A percentile compares a stretch with the other conserved stretches of the same genome.
Conservation (phyloP, 2,329 filamentous ascomycete species). For the Trichoderma koningii region DNA sequence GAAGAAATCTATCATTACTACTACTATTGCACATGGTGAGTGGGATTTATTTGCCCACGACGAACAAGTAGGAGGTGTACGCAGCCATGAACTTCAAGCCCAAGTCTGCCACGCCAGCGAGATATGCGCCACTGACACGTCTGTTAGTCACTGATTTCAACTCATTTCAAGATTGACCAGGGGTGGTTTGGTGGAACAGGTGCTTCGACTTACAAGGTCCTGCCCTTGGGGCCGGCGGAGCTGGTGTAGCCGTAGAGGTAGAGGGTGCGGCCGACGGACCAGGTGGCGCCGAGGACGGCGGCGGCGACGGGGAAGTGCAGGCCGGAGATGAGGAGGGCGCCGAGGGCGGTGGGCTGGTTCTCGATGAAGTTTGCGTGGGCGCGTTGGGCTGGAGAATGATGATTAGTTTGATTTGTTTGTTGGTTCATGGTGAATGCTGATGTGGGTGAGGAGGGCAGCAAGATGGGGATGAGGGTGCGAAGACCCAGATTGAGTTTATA, state of each 20-base stretch:
- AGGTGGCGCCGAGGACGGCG: constrained; percentile 53
- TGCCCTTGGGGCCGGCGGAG: constrained; percentile 48
- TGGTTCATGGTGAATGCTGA: neutral
- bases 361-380: constrained; percentile 66
- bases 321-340: constrained; percentile 57
- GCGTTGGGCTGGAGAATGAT: constrained; percentile 51
- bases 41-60: constrained; percentile 36
- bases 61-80: constrained; percentile 46
- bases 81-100: constrained; percentile 48
- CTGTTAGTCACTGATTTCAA: neutral
- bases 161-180: no score
- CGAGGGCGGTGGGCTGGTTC: constrained; percentile 57
- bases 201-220: constrained; percentile 40
- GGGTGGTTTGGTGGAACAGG: no score
- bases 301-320: constrained; percentile 55
- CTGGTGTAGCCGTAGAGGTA: constrained; percentile 60
- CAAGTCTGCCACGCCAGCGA: constrained; percentile 42
- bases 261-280: constrained; percentile 54
- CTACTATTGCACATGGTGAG: neutral
- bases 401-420: neutral
- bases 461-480: no score
- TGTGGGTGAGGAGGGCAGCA: neutral
- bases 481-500: no score
- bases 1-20: neutral
- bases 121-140: constrained; percentile 40